phyloP scores from a whole-genome alignment of 73 alveolate species.

The Paramecium primaurelia region DNA sequence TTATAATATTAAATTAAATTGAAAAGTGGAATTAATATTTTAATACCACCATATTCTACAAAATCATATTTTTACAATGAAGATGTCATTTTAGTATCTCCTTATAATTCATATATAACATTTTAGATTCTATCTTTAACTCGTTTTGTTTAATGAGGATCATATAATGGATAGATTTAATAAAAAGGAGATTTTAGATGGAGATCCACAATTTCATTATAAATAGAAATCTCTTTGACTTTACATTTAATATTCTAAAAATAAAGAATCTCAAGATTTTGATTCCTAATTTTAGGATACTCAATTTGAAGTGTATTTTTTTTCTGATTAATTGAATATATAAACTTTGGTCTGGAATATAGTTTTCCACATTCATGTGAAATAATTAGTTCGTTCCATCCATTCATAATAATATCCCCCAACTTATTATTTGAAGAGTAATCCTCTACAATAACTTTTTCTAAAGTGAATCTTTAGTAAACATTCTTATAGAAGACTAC shows the following conservation, averaged over 20 bases:
- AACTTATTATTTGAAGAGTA: neutral
- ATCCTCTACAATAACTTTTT: neutral
- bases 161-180: neutral
- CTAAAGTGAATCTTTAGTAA: neutral
- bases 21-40: neutral
- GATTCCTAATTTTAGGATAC: neutral
- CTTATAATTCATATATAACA: neutral
- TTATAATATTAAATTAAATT: neutral
- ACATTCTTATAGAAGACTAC: neutral
- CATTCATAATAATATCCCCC: neutral
- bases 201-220: neutral
- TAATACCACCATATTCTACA: neutral
- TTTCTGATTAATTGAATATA: neutral
- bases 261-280: neutral
- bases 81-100: neutral
- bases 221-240: neutral
- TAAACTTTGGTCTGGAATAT: conserved; percentile 13
- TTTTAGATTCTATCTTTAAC: neutral
- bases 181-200: neutral
- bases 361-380: conserved; percentile 19
- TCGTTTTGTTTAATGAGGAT: neutral
- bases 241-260: neutral
- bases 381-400: neutral
- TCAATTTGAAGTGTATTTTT: neutral
- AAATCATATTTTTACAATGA: neutral